These are phyloP conservation scores for Ogataea paradorogensis DNA, from an alignment of 805 yeast species.

Conservation along the genomic window DNA sequence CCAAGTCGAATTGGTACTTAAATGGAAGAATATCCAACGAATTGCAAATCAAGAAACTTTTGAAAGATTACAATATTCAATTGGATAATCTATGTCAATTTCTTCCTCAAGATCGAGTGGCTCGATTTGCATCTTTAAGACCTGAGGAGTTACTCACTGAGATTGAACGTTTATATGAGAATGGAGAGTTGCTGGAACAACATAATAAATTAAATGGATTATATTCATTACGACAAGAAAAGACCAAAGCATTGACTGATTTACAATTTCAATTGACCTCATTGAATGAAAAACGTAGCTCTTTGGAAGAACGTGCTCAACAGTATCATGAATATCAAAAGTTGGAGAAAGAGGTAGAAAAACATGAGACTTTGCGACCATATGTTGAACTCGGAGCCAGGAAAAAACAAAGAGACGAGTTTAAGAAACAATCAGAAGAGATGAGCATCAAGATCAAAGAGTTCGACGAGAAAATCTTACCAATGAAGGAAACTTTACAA, in stretches of 20 bases:
- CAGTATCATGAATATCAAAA: slow-evolving; percentile 43
- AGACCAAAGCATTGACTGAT: slow-evolving; percentile 29
- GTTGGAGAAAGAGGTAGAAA: slow-evolving; percentile 38
- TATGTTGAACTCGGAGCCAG: slow-evolving; percentile 34
- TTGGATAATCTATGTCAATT: slow-evolving; percentile 91
- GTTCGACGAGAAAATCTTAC: slow-evolving; percentile 25
- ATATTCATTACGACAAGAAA: slow-evolving; percentile 40
- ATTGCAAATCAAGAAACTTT: slow-evolving; percentile 40
- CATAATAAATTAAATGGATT: slow-evolving; percentile 56
- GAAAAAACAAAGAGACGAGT: slow-evolving; percentile 34
- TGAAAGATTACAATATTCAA: slow-evolving; percentile 65
- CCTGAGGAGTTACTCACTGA: slow-evolving; percentile 72
- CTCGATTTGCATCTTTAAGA: slow-evolving; percentile 80
- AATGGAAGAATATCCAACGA: slow-evolving; percentile 44
- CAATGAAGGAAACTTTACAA: slow-evolving; percentile 20
- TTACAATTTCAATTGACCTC: slow-evolving; percentile 31
- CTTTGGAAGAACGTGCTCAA: slow-evolving; percentile 45
- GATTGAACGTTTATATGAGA: slow-evolving; percentile 77
- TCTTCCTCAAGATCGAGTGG: slow-evolving; percentile 92
- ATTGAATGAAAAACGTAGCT: slow-evolving; percentile 36
- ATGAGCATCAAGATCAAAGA: slow-evolving; percentile 22
- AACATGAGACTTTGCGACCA: slow-evolving; percentile 36
- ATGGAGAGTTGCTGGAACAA: slow-evolving; percentile 49
- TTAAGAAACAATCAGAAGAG: slow-evolving; percentile 26
- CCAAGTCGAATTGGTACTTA: slow-evolving; percentile 52